Percentiles rank a stretch among this genome's conserved stretches.
Conservation (phyloP, 495 filamentous ascomycete species). For the Cercophora newfieldiana region DNA sequence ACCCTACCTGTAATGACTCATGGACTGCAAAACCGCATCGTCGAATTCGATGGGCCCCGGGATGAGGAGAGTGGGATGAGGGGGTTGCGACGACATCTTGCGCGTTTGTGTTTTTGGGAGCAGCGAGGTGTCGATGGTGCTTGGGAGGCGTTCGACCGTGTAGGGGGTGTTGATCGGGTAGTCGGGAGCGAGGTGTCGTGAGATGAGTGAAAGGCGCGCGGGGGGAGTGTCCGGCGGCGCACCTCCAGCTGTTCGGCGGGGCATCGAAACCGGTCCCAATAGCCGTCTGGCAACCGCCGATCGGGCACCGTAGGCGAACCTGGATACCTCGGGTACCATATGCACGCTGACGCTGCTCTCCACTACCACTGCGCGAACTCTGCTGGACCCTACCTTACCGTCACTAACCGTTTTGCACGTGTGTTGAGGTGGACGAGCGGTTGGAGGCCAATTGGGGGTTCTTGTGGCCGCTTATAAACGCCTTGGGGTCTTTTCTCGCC, state of each 20-base stretch:
- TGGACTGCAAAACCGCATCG: slow-evolving; percentile 91
- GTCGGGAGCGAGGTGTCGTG: slow-evolving; percentile 67
- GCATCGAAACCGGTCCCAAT: slow-evolving; percentile 40
- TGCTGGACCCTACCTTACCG: neutral
- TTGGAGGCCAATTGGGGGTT: neutral
- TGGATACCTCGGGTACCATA: slow-evolving; percentile 33
- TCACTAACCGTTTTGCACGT: neutral
- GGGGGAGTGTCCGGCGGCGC: slow-evolving; percentile 57
- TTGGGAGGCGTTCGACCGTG: slow-evolving; percentile 49
- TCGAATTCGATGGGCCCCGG: slow-evolving; percentile 98
- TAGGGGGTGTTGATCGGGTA: slow-evolving; percentile 55
- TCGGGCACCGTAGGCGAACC: slow-evolving; percentile 38
- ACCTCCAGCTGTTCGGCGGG: slow-evolving; percentile 37
- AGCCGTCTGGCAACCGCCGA: slow-evolving; percentile 28
- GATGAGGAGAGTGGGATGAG: slow-evolving; percentile 84
- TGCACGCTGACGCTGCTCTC: slow-evolving; percentile 16
- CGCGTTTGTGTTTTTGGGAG: slow-evolving; percentile 37
- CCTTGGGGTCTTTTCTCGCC: neutral
- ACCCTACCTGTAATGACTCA: slow-evolving; percentile 87
- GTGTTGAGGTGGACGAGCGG: neutral
- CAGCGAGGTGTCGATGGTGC: slow-evolving; percentile 53
- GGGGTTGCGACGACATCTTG: slow-evolving; percentile 74
- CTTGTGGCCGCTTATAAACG: neutral
- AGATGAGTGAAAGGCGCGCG: slow-evolving; percentile 76
- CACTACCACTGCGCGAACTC: slow-evolving; percentile 13